Evolutionary conservation across 371 early-diverging fungal genomes (phyloP).

Genomic region (Blyttiomyces sp.): DNA sequence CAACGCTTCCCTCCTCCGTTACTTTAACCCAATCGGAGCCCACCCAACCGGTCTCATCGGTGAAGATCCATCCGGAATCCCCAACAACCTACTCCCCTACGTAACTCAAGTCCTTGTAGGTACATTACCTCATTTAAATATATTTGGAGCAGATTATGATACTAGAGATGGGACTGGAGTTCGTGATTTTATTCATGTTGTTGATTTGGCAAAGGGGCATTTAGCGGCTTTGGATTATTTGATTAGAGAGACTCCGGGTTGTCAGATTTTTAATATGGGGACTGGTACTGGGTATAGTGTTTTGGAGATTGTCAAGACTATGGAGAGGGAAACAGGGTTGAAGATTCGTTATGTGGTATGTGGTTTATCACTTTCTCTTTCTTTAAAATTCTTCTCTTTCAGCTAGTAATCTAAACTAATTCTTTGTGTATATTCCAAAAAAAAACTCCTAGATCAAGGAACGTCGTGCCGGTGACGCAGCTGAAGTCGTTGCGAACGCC

Average conservation of each 20-base stretch:
- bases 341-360: no score
- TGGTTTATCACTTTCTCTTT: conserved; percentile 8
- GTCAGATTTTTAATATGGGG: conserved; percentile 80
- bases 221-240: conserved; percentile 71
- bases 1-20: conserved; percentile 71
- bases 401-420: not conserved
- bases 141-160: conserved; percentile 83
- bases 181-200: conserved; percentile 87
- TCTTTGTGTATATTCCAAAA: not conserved
- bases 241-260: conserved; percentile 17
- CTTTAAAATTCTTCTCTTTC: not conserved
- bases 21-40: conserved; percentile 87
- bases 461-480: conserved; percentile 85
- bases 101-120: conserved; percentile 65
- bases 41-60: conserved; percentile 84
- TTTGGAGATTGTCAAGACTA: conserved; percentile 75
- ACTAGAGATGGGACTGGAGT: conserved; percentile 85
- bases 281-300: conserved; percentile 84
- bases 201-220: conserved; percentile 84
- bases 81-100: conserved; percentile 88
- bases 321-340: conserved; percentile 45
- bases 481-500: conserved; percentile 74
- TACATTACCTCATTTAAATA: conserved; percentile 58
- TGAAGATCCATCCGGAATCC: conserved; percentile 67
- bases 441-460: conserved; percentile 6